Base-by-base conservation (phyloP, 176 grass and related monocot species). In the Lolium rigidum region DNA sequence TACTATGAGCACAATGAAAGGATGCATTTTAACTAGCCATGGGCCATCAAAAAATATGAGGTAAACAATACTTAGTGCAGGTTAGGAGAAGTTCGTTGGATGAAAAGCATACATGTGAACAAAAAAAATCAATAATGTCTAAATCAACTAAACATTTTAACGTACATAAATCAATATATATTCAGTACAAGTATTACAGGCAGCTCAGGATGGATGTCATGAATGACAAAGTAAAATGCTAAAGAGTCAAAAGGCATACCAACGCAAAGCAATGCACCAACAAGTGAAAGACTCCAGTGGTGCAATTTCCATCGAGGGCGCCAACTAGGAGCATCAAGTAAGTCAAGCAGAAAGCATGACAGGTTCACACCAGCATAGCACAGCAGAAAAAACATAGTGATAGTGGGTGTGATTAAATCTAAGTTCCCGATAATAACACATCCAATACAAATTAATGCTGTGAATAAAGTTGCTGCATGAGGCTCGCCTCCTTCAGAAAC, bases 281-380 rank as follows among this genome's bases (percentile, higher is more conserved):
- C 70, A 90, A 99, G 94, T 79, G 97, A 99, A 84, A 99, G 81
- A 59, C 97, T 99, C 97, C 97, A 99, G 81, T 98, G 97, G 71
- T 98, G 97, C 84, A 98, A 95, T 84, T 95, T 98, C 97, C 97
- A 98, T 87, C 97, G 85, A 69, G 97, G 97, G 10, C 97, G 91
- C 97, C 97, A 98, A 52, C 97, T 98, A 90, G 97, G 97, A 87
- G 97, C 97, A 91, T 98, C 97, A 74, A 98, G 94, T 59, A 98
- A 87, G 74, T 98, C 97, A 54, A 98, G 84, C 74, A 98, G 86
- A 90, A 98, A 98, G 85, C 97, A 98, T 20, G 93, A 95, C 67
- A 98, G 73, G 84, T 98, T 98, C 62, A 98, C 97, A 68, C 97
- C 94, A 18, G 90, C 90, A 91, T 98, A 98, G 87, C 97, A 98